Conservation (phyloP, 306 rosid genomes). For the Hippophae gyantsensis region DNA sequence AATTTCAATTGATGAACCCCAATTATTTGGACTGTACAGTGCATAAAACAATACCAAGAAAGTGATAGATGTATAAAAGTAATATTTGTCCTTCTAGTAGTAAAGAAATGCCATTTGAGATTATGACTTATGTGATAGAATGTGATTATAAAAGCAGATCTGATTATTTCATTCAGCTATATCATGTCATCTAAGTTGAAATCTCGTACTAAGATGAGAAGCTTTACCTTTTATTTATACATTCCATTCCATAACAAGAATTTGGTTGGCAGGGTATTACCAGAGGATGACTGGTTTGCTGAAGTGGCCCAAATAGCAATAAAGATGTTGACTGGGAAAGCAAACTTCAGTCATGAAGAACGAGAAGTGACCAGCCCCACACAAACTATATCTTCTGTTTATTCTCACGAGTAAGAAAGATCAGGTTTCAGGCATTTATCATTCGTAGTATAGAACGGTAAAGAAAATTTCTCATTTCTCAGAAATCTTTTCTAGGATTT, state of each 20-base stretch:
- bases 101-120: no score
- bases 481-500: no score
- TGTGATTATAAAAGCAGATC: no score
- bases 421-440: not conserved
- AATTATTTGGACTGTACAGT: no score
- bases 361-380: slow-evolving; percentile 58
- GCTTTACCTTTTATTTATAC: not conserved
- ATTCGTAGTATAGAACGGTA: not conserved
- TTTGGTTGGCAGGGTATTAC: slow-evolving; percentile 42
- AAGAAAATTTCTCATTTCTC: no score
- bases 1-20: no score
- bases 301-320: slow-evolving; percentile 77
- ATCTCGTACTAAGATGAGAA: not conserved
- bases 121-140: no score
- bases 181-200: no score
- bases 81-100: no score
- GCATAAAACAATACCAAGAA: no score
- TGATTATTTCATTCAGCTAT: no score
- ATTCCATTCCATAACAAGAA: not conserved
- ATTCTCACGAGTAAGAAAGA: slow-evolving; percentile 36
- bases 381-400: slow-evolving; percentile 24
- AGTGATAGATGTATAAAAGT: no score
- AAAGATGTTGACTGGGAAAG: slow-evolving; percentile 66
- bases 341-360: slow-evolving; percentile 44
- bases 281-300: slow-evolving; percentile 93